phyloP scores from a whole-genome alignment of 2,329 filamentous ascomycete species.

The Claviceps spartinae region DNA sequence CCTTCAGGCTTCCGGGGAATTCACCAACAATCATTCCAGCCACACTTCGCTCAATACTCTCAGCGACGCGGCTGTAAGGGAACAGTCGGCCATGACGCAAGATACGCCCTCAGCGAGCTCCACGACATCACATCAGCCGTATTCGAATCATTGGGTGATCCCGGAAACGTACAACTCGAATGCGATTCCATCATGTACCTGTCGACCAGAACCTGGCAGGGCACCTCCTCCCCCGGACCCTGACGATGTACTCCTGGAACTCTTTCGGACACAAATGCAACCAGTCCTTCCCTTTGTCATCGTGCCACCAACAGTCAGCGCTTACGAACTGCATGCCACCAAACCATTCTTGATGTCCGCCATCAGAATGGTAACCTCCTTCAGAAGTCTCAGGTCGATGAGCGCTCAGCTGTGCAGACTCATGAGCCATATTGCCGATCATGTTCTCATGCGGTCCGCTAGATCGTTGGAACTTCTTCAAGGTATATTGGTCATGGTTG shows the following conservation, averaged over 20 bases:
- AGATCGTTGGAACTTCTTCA: slow-evolving; percentile 36
- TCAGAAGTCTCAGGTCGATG: slow-evolving; percentile 33
- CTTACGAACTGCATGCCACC: slow-evolving; percentile 22
- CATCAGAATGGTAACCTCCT: slow-evolving; percentile 36
- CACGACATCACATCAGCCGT: slow-evolving; percentile 6
- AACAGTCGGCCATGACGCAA: slow-evolving; percentile 13
- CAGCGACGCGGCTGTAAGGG: slow-evolving; percentile 15
- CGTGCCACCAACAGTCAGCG: slow-evolving; percentile 22
- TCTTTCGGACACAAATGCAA: slow-evolving; percentile 30
- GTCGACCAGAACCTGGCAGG: slow-evolving; percentile 27
- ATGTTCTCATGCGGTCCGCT: slow-evolving; percentile 35
- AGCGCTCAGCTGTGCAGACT: slow-evolving; percentile 35
- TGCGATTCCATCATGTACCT: slow-evolving; percentile 33
- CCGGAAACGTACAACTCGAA: slow-evolving; percentile 31
- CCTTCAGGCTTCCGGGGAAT: slow-evolving; percentile 29
- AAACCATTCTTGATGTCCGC: slow-evolving; percentile 35
- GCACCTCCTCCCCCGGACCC: slow-evolving; percentile 27
- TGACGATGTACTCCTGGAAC: slow-evolving; percentile 31
- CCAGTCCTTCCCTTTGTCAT: slow-evolving; percentile 34
- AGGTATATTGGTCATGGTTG: slow-evolving; percentile 33
- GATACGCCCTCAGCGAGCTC: slow-evolving; percentile 12
- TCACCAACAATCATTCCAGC: slow-evolving; percentile 13
- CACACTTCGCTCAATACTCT: slow-evolving; percentile 14
- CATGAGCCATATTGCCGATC: slow-evolving; percentile 31
- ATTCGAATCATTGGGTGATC: slow-evolving; percentile 17